Percentiles rank a stretch among this genome's conserved stretches.
Conservation (phyloP, 2,329 filamentous ascomycete genomes). For the Botrytis elliptica region DNA sequence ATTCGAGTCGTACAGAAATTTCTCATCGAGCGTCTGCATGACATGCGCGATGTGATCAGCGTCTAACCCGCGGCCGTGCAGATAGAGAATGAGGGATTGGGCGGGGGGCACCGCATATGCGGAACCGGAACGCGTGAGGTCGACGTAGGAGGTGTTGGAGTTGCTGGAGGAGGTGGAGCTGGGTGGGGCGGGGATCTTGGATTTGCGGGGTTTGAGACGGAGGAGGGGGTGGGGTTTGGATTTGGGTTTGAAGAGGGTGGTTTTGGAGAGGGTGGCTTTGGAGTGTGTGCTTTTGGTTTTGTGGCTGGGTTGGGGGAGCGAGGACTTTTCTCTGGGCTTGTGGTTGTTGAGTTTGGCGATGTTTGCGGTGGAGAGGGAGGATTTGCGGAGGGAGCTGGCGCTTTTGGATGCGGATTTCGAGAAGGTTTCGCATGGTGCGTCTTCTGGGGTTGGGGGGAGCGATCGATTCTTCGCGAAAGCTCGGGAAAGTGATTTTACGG, state of each 20-base stretch:
- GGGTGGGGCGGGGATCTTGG: not conserved
- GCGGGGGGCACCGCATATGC: not conserved
- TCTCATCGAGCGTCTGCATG: not conserved
- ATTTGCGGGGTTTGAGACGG: not conserved
- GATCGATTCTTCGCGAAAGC: not conserved
- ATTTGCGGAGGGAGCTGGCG: not conserved
- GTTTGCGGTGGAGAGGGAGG: not conserved
- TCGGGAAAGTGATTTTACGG: not conserved
- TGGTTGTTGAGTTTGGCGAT: not conserved
- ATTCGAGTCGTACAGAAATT: conserved; percentile 8
- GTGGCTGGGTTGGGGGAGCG: not conserved
- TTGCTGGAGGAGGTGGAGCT: not conserved
- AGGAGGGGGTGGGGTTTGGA: not conserved
- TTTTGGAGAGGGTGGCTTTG: not conserved
- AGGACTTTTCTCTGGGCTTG: not conserved
- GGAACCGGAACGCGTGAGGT: not conserved
- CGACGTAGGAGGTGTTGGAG: conserved; percentile 7
- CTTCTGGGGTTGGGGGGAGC: not conserved
- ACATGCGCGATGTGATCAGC: not conserved
- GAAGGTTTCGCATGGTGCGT: not conserved
- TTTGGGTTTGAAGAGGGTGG: not conserved
- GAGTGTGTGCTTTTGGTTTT: not conserved
- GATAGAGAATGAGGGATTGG: conserved; percentile 1
- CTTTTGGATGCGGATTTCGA: not conserved
- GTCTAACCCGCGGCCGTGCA: not conserved